Conservation (phyloP, 495 filamentous ascomycete genomes). For the Alectoria sarmentosa region DNA sequence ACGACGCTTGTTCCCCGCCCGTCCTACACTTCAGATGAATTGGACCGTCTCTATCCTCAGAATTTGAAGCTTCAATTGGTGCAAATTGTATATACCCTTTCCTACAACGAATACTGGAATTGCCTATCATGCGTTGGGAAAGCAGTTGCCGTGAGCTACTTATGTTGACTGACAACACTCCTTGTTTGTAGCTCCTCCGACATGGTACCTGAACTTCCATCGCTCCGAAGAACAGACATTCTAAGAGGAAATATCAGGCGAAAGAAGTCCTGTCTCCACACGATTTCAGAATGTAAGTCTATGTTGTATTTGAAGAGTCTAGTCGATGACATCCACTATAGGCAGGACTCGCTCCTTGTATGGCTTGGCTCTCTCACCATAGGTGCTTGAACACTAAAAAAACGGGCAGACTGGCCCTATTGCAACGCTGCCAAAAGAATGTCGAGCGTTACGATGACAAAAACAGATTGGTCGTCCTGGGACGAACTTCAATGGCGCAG, state of each 20-base stretch:
- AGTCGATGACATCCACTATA: constrained; percentile 31
- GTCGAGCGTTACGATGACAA: constrained; percentile 59
- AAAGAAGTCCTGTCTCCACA: constrained; percentile 58
- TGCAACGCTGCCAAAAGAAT: constrained; percentile 70
- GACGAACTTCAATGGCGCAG: constrained; percentile 67
- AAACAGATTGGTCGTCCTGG: constrained; percentile 51
- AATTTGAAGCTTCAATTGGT: constrained; percentile 77
- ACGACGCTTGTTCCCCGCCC: constrained; percentile 64
- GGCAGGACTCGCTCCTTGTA: constrained; percentile 72
- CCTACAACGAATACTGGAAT: not conserved
- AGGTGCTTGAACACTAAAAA: constrained; percentile 20
- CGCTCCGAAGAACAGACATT: not conserved
- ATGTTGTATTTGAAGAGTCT: not conserved
- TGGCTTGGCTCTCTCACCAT: constrained; percentile 12
- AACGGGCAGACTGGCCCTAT: constrained; percentile 76
- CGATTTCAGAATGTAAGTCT: constrained; percentile 72
- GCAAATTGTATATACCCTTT: constrained; percentile 56
- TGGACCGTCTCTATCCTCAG: constrained; percentile 71
- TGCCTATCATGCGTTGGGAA: not conserved
- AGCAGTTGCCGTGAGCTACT: not conserved
- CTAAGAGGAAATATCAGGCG: constrained; percentile 15
- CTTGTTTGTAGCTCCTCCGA: constrained; percentile 55
- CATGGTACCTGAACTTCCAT: constrained; percentile 51
- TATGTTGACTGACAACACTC: not conserved
- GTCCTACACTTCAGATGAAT: constrained; percentile 76